phyloP scores from a whole-genome alignment of 2,329 filamentous ascomycete species.

The Pseudogymnoascus sp. region DNA sequence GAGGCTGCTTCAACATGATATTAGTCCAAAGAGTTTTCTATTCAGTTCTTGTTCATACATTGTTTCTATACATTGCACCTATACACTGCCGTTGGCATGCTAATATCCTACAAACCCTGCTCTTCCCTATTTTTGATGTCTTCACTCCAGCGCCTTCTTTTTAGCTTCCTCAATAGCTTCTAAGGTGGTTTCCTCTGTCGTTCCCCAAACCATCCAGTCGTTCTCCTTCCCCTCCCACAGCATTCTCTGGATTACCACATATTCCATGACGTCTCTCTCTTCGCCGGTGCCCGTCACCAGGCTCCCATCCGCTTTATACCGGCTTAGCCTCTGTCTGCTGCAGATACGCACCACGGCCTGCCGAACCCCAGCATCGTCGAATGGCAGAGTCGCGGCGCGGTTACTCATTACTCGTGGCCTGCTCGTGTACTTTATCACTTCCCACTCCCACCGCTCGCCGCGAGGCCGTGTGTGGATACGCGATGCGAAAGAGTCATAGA shows the following conservation, averaged over 20 bases:
- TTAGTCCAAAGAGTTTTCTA: not conserved
- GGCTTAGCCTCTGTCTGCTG: slow-evolving; percentile 47
- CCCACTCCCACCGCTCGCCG: slow-evolving; percentile 41
- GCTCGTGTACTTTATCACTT: slow-evolving; percentile 45
- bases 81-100: not conserved
- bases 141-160: slow-evolving; percentile 8
- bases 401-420: slow-evolving; percentile 38
- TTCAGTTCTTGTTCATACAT: not conserved
- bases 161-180: slow-evolving; percentile 20
- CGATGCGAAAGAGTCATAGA: slow-evolving; percentile 44
- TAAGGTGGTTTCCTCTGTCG: slow-evolving; percentile 46
- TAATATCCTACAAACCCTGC: not conserved
- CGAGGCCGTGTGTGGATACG: slow-evolving; percentile 46
- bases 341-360: slow-evolving; percentile 55
- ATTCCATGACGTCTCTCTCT: slow-evolving; percentile 52
- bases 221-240: slow-evolving; percentile 36
- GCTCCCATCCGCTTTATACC: slow-evolving; percentile 31
- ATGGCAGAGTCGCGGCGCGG: slow-evolving; percentile 42
- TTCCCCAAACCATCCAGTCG: slow-evolving; percentile 61
- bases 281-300: slow-evolving; percentile 41
- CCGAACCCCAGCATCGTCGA: slow-evolving; percentile 39
- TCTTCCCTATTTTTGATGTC: not conserved
- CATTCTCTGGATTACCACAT: slow-evolving; percentile 54
- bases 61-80: not conserved
- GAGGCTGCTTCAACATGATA: not conserved